Percentiles rank a stretch among this genome's conserved stretches.
phyloP scores from a whole-genome alignment of 257 asterid species.

The Jacaranda mimosifolia region DNA sequence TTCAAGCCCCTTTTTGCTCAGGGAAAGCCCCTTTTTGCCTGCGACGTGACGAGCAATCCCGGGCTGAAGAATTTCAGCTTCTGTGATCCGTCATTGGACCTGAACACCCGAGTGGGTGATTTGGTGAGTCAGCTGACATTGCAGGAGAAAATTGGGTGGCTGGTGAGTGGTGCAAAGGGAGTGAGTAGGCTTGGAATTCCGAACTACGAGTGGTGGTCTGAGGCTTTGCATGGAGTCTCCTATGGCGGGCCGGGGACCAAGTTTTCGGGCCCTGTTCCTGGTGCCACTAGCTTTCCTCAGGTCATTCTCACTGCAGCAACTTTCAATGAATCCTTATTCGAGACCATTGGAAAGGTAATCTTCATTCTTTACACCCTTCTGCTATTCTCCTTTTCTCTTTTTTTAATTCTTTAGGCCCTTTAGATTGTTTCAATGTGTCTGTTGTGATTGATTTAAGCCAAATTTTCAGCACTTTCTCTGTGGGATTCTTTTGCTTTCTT shows the following conservation, averaged over 20 bases:
- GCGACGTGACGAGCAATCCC: constrained; percentile 52
- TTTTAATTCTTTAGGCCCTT: not conserved
- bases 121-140: constrained; percentile 57
- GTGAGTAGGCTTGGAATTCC: constrained; percentile 57
- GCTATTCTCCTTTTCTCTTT: no score
- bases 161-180: constrained; percentile 45
- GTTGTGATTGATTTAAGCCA: no score
- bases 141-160: constrained; percentile 64
- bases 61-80: constrained; percentile 46
- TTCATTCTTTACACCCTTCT: no score
- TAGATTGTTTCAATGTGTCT: not conserved
- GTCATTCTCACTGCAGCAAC: constrained; percentile 60
- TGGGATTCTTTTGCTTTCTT: no score
- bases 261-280: constrained; percentile 44
- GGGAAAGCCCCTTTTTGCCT: constrained; percentile 52
- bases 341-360: constrained; percentile 56
- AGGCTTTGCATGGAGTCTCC: constrained; percentile 65
- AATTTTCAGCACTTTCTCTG: no score
- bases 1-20: constrained; percentile 37
- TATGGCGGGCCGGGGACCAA: constrained; percentile 51
- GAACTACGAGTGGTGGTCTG: constrained; percentile 69
- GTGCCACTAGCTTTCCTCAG: constrained; percentile 65
- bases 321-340: constrained; percentile 48
- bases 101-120: constrained; percentile 50
- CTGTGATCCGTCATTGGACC: constrained; percentile 58